Evolutionary conservation across 1,284 basidiomycete species (phyloP).

Genomic region (Heterobasidion parviporum): DNA sequence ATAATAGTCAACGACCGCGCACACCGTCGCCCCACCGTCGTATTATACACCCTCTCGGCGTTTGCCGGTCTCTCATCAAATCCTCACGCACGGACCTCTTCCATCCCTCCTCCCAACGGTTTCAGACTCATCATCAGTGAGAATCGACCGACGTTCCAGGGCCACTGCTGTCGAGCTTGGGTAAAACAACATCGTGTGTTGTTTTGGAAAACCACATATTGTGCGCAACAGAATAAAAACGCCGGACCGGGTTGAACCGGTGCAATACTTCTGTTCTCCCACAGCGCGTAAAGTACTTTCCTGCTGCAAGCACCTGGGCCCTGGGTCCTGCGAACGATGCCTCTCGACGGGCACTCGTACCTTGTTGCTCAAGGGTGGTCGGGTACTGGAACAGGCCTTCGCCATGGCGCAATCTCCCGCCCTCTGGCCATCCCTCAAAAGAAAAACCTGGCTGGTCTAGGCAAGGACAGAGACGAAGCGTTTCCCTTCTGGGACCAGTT

Average conservation of each 20-base stretch:
- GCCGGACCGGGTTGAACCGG: too few relatives aligned
- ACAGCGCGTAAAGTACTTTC: too few relatives aligned
- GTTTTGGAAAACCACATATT: too few relatives aligned
- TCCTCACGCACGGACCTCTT: background rate
- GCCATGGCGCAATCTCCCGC: conserved; percentile 56
- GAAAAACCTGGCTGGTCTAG: conserved; percentile 75
- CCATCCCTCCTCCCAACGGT: too few relatives aligned
- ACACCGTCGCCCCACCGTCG: background rate
- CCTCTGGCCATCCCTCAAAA: conserved; percentile 80
- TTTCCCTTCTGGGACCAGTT: conserved; percentile 97
- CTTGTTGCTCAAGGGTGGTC: conserved; percentile 82
- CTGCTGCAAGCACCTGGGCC: too few relatives aligned
- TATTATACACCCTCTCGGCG: background rate
- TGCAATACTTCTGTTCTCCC: too few relatives aligned
- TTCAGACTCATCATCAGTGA: too few relatives aligned
- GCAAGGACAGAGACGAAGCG: conserved; percentile 87
- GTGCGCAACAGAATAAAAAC: too few relatives aligned
- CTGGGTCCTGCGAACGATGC: conserved; percentile 31
- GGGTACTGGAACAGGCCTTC: conserved; percentile 72
- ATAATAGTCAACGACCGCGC: background rate
- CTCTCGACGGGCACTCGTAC: conserved; percentile 72
- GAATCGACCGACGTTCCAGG: too few relatives aligned
- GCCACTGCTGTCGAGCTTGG: too few relatives aligned
- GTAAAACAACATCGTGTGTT: too few relatives aligned
- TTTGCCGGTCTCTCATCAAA: background rate